These are phyloP conservation scores for Myxozyma vanderwaltii DNA, from an alignment of 805 yeast genomes.

Conservation along the genomic window DNA sequence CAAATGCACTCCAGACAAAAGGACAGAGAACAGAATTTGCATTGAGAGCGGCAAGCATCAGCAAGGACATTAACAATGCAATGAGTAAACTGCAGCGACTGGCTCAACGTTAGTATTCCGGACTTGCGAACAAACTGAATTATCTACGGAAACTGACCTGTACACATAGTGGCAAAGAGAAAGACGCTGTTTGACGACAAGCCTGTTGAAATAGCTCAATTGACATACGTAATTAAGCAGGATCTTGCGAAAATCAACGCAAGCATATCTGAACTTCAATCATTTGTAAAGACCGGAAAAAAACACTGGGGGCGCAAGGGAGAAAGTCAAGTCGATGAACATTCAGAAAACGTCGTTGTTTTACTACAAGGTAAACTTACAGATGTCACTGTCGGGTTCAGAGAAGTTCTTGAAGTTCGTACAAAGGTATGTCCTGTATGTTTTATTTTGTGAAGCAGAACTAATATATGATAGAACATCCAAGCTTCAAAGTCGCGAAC, in stretches of 20 bases:
- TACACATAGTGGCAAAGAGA: slow-evolving; percentile 68
- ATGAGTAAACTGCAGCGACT: slow-evolving; percentile 78
- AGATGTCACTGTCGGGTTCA: slow-evolving; percentile 89
- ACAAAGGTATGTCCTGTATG: slow-evolving; percentile 49
- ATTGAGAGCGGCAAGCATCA: slow-evolving; percentile 72
- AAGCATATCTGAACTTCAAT: slow-evolving; percentile 62
- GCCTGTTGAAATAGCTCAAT: slow-evolving; percentile 89
- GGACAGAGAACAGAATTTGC: slow-evolving; percentile 59
- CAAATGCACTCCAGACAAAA: slow-evolving; percentile 26
- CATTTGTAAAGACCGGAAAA: slow-evolving; percentile 46
- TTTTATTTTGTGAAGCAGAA: not conserved
- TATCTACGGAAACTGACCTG: no score
- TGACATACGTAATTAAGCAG: slow-evolving; percentile 80
- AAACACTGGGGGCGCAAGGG: slow-evolving; percentile 47
- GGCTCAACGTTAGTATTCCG: slow-evolving; percentile 63
- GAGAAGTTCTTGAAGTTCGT: slow-evolving; percentile 82
- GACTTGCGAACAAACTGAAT: no score
- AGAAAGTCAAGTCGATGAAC: slow-evolving; percentile 61
- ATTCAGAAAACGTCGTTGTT: slow-evolving; percentile 83
- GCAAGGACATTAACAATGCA: slow-evolving; percentile 84
- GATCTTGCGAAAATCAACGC: slow-evolving; percentile 81
- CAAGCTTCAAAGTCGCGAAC: slow-evolving; percentile 77
- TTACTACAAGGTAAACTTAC: slow-evolving; percentile 85
- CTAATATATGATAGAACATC: slow-evolving; percentile 52
- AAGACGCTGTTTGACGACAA: slow-evolving; percentile 92